Base-by-base conservation (phyloP, 1,139 yeast species). In the Debaryomycetaceae sp. region DNA sequence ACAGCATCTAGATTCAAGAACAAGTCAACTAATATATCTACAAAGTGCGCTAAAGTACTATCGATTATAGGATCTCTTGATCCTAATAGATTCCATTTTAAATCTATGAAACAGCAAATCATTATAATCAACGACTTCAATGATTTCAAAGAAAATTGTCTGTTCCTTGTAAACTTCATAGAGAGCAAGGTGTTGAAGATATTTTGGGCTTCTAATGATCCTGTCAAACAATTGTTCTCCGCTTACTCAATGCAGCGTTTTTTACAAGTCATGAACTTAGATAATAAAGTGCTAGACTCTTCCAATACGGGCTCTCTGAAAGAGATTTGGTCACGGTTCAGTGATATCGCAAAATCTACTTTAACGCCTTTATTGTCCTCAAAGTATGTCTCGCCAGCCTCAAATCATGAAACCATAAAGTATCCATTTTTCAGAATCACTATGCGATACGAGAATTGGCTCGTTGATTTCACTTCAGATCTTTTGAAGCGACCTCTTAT, bases 221-320 rank as follows among this genome's bases (percentile, higher is more conserved):
- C 99, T 0, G 80, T 81, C 24, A 81, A 83, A 42, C 99, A 95
- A 60, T 73, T 87, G 49, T 87, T 85, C 58, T 75, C 91, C 34
- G 97, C 97, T 0, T 87, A 80, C 63, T 88, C 95, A 0, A 88
- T 95, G 78, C 99, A 95, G 59, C 95, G 88, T 52, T 83, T 86
- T 41, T 65, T 93, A 43, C 81, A 81, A 49, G 78, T 83, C 9
- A 76, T 93, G 59, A 81, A 80, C 1, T 65, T 87, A 33, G 77
- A 72, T 42, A 58, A 65, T 5, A 62, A 68, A 47, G 70, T 75
- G 14, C 52, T 72, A 5, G 57, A 59, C 7, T 53, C 57, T 1
- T 39, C 50, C 6, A 43, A 46, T 4, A 49, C 63, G 39, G 63
- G 58, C 17, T 46, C 54, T n/a, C 52, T 56, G 14, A 42, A 52